phyloP scores from a whole-genome alignment of 352 stramenopile species.

The Pythium rhizo-oryzae region DNA sequence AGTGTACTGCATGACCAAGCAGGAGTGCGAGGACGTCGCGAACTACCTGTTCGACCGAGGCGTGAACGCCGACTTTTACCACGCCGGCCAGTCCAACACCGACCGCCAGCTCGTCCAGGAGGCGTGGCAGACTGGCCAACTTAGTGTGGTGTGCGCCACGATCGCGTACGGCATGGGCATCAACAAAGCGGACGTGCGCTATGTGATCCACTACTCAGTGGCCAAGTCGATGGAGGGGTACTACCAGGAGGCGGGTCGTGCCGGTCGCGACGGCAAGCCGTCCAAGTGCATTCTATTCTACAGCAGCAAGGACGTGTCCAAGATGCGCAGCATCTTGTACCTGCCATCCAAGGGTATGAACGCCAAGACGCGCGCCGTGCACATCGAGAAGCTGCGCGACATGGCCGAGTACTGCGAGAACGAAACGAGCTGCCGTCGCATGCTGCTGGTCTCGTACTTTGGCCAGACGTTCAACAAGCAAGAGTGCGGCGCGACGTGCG shows the following conservation, averaged over 20 bases:
- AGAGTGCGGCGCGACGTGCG: conserved; percentile 60
- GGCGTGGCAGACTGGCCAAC: conserved; percentile 69
- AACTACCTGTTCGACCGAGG: conserved; percentile 86
- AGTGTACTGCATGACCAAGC: conserved; percentile 95
- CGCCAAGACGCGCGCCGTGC: conserved; percentile 62
- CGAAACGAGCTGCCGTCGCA: conserved; percentile 69
- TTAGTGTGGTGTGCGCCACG: conserved; percentile 94
- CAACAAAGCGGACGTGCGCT: conserved; percentile 94
- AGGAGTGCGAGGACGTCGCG: conserved; percentile 93
- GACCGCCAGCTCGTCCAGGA: conserved; percentile 83
- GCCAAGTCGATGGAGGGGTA: conserved; percentile 97
- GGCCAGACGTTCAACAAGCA: conserved; percentile 70
- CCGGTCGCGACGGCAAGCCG: conserved; percentile 94
- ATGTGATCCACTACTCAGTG: conserved; percentile 93
- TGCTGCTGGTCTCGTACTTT: conserved; percentile 81
- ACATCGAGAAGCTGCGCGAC: conserved; percentile 76
- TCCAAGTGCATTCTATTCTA: conserved; percentile 94
- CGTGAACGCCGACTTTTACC: conserved; percentile 92
- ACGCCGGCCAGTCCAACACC: conserved; percentile 83
- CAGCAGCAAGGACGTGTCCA: conserved; percentile 76
- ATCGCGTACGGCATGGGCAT: conserved; percentile 97
- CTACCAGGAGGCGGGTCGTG: conserved; percentile 97
- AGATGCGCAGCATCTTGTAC: conserved; percentile 80
- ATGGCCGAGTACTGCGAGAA: conserved; percentile 86
- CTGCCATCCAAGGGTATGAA: conserved; percentile 83